A percentile compares a stretch with the other conserved stretches of the same genome.
Conservation (phyloP, 148 eudicot species). For the Fagopyrum tataricum region DNA sequence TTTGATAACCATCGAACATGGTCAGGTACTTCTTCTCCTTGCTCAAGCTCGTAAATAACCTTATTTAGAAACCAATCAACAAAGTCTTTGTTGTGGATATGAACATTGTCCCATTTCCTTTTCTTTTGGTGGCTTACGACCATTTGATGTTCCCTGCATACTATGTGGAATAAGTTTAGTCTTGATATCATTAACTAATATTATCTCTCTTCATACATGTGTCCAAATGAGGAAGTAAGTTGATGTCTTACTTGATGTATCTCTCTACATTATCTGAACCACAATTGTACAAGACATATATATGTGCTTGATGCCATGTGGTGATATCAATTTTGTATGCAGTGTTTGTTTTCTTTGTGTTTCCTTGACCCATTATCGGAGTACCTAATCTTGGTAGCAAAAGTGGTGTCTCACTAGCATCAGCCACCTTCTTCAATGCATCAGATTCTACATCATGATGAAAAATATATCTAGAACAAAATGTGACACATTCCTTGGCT, state of each 20-base stretch:
- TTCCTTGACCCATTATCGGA: not conserved
- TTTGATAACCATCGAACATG: not conserved
- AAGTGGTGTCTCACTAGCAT: not conserved
- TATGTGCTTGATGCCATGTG: not conserved
- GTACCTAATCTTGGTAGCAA: not conserved
- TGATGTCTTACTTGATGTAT: not conserved
- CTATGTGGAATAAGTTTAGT: no score
- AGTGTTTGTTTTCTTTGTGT: not conserved
- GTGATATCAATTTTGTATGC: not conserved
- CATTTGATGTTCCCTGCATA: not conserved
- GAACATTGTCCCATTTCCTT: not conserved
- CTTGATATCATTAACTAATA: not conserved
- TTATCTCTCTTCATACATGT: no score
- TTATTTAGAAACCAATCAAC: not conserved
- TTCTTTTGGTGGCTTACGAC: not conserved
- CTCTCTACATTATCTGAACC: not conserved
- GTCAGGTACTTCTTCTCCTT: not conserved
- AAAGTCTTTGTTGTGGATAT: not conserved
- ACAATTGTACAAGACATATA: not conserved
- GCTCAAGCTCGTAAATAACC: not conserved
- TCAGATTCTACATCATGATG: not conserved
- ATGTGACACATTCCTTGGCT: not conserved
- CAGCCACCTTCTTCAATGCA: not conserved
- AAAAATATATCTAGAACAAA: not conserved
- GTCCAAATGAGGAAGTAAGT: not conserved